A percentile compares a stretch with the other conserved stretches of the same genome.
Evolutionary conservation across 805 yeast species (phyloP).

Genomic region (Kodamaea fukazawae): DNA sequence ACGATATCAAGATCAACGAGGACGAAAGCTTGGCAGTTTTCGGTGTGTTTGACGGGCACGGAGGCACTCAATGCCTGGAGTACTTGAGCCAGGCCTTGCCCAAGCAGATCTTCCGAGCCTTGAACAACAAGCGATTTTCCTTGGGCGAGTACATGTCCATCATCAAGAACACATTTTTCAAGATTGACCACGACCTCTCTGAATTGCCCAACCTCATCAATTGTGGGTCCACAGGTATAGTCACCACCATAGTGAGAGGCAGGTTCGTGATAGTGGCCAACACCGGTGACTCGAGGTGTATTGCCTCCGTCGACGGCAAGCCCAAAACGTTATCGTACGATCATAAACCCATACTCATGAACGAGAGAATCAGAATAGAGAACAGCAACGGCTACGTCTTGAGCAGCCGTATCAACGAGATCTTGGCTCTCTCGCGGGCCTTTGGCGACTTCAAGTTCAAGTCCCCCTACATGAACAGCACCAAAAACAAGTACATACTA

Average conservation of each 20-base stretch:
- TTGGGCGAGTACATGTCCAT: slow-evolving; percentile 17
- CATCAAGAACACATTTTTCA: slow-evolving; percentile 35
- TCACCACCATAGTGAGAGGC: slow-evolving; percentile 29
- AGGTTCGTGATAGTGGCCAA: slow-evolving; percentile 57
- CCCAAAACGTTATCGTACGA: slow-evolving; percentile 51
- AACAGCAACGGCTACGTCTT: slow-evolving; percentile 38
- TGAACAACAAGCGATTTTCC: slow-evolving; percentile 16
- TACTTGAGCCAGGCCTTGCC: slow-evolving; percentile 47
- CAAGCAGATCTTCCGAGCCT: slow-evolving; percentile 27
- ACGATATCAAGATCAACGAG: slow-evolving; percentile 49
- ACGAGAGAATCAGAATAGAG: slow-evolving; percentile 43
- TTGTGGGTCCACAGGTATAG: slow-evolving; percentile 44
- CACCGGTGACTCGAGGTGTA: slow-evolving; percentile 74
- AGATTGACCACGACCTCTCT: slow-evolving; percentile 32
- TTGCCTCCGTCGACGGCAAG: slow-evolving; percentile 50
- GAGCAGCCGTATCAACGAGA: slow-evolving; percentile 40
- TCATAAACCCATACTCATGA: slow-evolving; percentile 44
- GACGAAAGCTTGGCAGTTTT: slow-evolving; percentile 47
- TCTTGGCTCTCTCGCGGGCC: slow-evolving; percentile 43
- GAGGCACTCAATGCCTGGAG: slow-evolving; percentile 62
- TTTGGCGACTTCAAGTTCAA: slow-evolving; percentile 45
- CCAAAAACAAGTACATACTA: slow-evolving; percentile 30
- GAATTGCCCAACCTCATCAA: slow-evolving; percentile 24
- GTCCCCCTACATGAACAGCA: slow-evolving; percentile 31
- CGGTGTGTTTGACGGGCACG: slow-evolving; percentile 83